These are phyloP conservation scores for Fusarium hostae DNA, from an alignment of 2,329 filamentous ascomycete genomes.

Conservation along the genomic window DNA sequence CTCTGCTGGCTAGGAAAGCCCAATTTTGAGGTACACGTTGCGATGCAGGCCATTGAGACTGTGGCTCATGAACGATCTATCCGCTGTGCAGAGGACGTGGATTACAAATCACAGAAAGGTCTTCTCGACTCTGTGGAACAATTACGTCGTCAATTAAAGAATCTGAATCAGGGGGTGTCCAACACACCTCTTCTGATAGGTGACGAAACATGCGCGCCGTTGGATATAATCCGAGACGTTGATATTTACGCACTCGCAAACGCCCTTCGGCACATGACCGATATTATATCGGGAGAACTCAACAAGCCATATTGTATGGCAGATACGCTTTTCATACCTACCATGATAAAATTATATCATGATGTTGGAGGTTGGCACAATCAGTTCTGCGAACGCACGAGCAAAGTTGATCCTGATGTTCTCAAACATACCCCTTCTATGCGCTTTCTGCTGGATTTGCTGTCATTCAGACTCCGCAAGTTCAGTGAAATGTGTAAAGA, in stretches of 20 bases:
- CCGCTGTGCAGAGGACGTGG: background rate
- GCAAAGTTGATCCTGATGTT: background rate
- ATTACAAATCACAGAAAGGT: background rate
- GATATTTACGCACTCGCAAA: background rate
- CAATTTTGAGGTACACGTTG: background rate
- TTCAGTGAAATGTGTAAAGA: background rate
- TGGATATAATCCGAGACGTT: background rate
- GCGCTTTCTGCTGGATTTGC: background rate
- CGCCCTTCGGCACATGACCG: background rate
- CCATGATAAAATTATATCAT: too few species aligned
- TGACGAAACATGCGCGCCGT: background rate
- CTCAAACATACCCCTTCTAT: background rate
- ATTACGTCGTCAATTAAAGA: background rate
- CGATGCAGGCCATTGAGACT: background rate
- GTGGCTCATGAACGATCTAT: background rate
- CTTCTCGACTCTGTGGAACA: background rate
- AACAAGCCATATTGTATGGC: too few species aligned
- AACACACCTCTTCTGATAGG: too few species aligned
- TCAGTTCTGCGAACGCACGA: background rate
- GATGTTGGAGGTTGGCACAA: too few species aligned
- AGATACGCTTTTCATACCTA: too few species aligned
- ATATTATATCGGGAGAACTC: background rate
- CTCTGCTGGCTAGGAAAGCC: conserved; percentile 3
- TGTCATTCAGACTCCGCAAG: background rate
- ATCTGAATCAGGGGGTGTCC: too few species aligned